A percentile compares a stretch with the other conserved stretches of the same genome.
These are phyloP conservation scores for Ophiostoma angusticollis DNA, from an alignment of 2,329 filamentous ascomycete species.

Conservation along the genomic window DNA sequence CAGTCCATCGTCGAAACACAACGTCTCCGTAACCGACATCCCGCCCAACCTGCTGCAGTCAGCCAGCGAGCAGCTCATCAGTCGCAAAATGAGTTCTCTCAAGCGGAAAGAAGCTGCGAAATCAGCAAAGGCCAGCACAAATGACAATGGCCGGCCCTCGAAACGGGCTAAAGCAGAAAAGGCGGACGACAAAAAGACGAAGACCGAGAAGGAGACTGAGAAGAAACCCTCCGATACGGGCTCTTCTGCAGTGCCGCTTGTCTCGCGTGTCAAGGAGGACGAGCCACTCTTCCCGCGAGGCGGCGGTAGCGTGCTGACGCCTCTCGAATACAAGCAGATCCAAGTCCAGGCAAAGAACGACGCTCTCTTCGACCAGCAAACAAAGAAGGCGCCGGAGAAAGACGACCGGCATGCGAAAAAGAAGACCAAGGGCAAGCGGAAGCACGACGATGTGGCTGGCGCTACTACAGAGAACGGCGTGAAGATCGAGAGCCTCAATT, in stretches of 20 bases:
- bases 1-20: too few species aligned
- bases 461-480: slow-evolving; percentile 41
- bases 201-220: slow-evolving; percentile 2
- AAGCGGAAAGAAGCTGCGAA: slow-evolving; percentile 14
- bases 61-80: neutral
- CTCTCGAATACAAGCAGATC: slow-evolving; percentile 92
- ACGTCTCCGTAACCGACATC: slow-evolving; percentile 1
- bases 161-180: slow-evolving; percentile 11
- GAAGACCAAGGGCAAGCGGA: slow-evolving; percentile 39
- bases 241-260: too few species aligned
- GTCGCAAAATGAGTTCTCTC: slow-evolving; percentile 12
- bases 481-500: slow-evolving; percentile 76
- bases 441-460: slow-evolving; percentile 34
- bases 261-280: slow-evolving; percentile 54
- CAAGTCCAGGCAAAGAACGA: slow-evolving; percentile 86
- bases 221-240: too few species aligned
- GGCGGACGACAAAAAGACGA: neutral
- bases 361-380: slow-evolving; percentile 75
- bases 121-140: slow-evolving; percentile 1
- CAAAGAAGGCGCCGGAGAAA: slow-evolving; percentile 36
- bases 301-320: slow-evolving; percentile 79
- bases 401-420: slow-evolving; percentile 34
- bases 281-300: slow-evolving; percentile 87
- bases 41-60: slow-evolving; percentile 2
- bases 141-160: slow-evolving; percentile 8